phyloP scores from a whole-genome alignment of 1,139 yeast species.

The Zygoascus sp. region DNA sequence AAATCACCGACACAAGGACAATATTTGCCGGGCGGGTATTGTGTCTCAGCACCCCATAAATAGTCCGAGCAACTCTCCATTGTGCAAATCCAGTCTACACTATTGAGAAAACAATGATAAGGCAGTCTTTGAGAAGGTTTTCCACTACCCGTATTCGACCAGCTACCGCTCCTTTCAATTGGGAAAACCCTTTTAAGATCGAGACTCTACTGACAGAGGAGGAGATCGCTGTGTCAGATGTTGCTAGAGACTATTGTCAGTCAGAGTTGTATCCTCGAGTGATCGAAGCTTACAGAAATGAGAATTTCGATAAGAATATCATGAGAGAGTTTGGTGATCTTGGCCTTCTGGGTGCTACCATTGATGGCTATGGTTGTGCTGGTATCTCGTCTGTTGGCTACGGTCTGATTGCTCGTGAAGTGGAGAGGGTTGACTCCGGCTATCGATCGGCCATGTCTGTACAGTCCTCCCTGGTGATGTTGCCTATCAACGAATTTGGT shows the following conservation, averaged over 20 bases:
- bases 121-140: slow-evolving; percentile 4
- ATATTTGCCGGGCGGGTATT: slow-evolving; percentile 5
- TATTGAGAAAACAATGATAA: neutral
- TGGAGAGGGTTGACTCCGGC: slow-evolving; percentile 44
- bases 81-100: too few relatives aligned
- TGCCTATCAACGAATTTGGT: slow-evolving; percentile 41
- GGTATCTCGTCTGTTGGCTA: slow-evolving; percentile 42
- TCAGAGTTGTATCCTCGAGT: slow-evolving; percentile 39
- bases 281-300: slow-evolving; percentile 40
- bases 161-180: slow-evolving; percentile 28
- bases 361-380: slow-evolving; percentile 43
- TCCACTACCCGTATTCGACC: slow-evolving; percentile 3
- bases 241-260: slow-evolving; percentile 41
- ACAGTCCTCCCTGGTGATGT: slow-evolving; percentile 45
- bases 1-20: neutral
- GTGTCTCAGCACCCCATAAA: neutral
- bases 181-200: slow-evolving; percentile 39
- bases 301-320: slow-evolving; percentile 35
- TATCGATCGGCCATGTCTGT: slow-evolving; percentile 44
- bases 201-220: slow-evolving; percentile 39
- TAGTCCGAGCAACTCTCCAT: too few relatives aligned
- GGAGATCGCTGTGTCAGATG: slow-evolving; percentile 38
- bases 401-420: slow-evolving; percentile 43
- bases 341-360: slow-evolving; percentile 42
- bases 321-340: slow-evolving; percentile 42